Base-by-base conservation (phyloP, 371 early-diverging fungal species). In the Entomophthora muscae region DNA sequence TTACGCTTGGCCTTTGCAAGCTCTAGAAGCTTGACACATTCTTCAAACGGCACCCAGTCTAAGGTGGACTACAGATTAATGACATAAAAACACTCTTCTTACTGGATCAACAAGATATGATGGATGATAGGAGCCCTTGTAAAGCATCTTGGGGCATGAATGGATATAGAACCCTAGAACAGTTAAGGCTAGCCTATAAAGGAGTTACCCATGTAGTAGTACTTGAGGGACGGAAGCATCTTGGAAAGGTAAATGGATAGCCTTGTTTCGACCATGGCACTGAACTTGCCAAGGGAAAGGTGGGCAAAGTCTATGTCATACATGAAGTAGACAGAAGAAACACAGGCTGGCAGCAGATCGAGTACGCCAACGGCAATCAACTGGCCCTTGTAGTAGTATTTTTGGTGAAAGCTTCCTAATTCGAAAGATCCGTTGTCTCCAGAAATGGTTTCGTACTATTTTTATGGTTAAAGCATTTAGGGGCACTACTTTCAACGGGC, bases 301-400 rank as follows among this genome's bases (percentile, higher is more conserved):
- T 70, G 77, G 0, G 74, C 65, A 62, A 82, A 88, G 5, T 82
- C 85, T 1, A 92, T 88, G 69, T 94, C 93, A 72, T 97, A 97
- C 66, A 92, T 77, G 64, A 93, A 86, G 68, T 97, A 97, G 22
- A 97, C 95, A 0, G 91, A 85, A 0, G 95, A 93, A 0, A 95
- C 78, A 66, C 91, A 93, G 12, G 67, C 60, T 0, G 95, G 97
- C 30, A 95, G 74, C 13, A 95, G 82, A 70, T 97, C 97, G 55
- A 97, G 68, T 0, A 97, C 93, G 1, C 85, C 88, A 22, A 94
- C 82, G 1, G 93, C 95, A 32, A 87, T 82, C 28, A 97, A 74
- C 52, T 76, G 71, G 12, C 78, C 86, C 64, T 87, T 79, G 63
- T 90, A 70, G 21, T 86, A 75, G 69, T 93, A 93, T 64, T 83